A percentile compares a stretch with the other conserved stretches of the same genome.
These are phyloP conservation scores for Sclerotinia trifoliorum DNA, from an alignment of 2,329 filamentous ascomycete genomes.

Conservation along the genomic window DNA sequence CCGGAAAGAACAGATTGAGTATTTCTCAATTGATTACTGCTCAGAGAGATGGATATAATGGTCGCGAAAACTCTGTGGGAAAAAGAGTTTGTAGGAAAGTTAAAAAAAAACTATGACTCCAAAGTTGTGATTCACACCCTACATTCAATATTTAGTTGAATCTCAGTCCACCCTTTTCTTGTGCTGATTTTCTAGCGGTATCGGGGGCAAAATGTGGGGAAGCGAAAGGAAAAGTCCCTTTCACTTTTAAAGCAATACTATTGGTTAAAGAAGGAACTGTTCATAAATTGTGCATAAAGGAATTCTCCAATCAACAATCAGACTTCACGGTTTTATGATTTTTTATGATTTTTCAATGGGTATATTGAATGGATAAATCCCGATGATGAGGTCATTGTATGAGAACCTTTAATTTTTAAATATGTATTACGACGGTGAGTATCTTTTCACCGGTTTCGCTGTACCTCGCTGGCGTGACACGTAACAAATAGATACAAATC, in stretches of 20 bases:
- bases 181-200: constrained; percentile 21
- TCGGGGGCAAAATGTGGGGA: constrained; percentile 25
- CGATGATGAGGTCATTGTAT: neutral
- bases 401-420: neutral
- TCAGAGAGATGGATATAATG: constrained; percentile 3
- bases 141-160: constrained; percentile 2
- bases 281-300: neutral
- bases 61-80: neutral
- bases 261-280: neutral
- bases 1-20: constrained; percentile 9
- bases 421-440: neutral
- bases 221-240: neutral
- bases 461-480: neutral
- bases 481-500: neutral
- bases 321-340: neutral
- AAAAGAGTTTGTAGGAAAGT: neutral
- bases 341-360: neutral
- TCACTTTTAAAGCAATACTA: neutral
- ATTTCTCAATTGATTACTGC: constrained; percentile 16
- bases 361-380: neutral
- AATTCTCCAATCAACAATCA: neutral
- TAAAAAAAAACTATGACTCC: constrained; percentile 2
- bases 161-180: neutral
- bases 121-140: constrained; percentile 9
- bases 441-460: neutral